phyloP scores from a whole-genome alignment of 2,329 filamentous ascomycete species.

The Incumbomyces lentus region DNA sequence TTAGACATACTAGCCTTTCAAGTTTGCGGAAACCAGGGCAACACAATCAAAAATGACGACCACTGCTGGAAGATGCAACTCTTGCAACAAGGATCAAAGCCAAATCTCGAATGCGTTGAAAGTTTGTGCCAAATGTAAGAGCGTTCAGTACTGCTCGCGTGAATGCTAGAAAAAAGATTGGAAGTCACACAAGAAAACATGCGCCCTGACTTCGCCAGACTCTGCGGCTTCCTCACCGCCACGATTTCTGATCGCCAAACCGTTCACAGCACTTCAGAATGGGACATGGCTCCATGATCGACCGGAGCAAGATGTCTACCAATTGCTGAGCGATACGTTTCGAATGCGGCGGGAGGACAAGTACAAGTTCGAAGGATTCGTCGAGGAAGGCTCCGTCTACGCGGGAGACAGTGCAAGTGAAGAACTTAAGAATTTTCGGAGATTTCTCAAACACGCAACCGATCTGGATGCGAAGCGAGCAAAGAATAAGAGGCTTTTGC shows the following conservation, averaged over 20 bases:
- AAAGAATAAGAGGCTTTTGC: neutral
- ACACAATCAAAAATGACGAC: no score
- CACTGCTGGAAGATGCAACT: neutral
- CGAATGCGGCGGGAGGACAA: constrained; percentile 37
- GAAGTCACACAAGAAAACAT: constrained; percentile 35
- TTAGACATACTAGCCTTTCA: no score
- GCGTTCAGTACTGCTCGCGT: constrained; percentile 40
- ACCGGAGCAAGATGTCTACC: constrained; percentile 35
- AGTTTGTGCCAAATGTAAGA: constrained; percentile 40
- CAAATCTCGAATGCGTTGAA: constrained; percentile 7
- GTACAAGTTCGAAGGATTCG: constrained; percentile 22
- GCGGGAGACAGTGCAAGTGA: neutral
- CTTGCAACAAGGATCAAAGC: neutral
- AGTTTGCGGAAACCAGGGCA: no score
- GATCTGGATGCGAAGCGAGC: neutral
- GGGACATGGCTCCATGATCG: constrained; percentile 37
- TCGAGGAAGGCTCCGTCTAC: constrained; percentile 23
- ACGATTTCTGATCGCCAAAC: constrained; percentile 19
- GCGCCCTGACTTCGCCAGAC: constrained; percentile 8
- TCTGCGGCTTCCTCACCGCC: constrained; percentile 19
- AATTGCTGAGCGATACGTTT: constrained; percentile 39
- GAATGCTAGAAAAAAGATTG: constrained; percentile 44
- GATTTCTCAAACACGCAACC: neutral
- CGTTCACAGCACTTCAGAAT: constrained; percentile 33
- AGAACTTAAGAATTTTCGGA: neutral